Base-by-base conservation (phyloP, 2,329 filamentous ascomycete species). In the Penicillium fuscoglaucum region DNA sequence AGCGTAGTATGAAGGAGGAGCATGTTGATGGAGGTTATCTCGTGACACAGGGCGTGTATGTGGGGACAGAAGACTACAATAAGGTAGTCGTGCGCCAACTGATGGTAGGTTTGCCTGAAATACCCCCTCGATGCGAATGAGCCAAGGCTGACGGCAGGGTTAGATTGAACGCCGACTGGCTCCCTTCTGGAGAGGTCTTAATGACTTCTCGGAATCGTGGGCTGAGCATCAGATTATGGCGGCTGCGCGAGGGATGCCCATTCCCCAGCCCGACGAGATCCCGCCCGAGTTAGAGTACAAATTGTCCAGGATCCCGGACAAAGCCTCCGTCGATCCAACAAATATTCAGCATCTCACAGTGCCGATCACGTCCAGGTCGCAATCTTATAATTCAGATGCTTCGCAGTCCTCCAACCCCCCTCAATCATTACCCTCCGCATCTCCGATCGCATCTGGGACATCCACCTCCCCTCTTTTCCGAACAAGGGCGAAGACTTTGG, bases 171-270 rank as follows among this genome's bases (percentile, higher is more conserved):
- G 95, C 66, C 88, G 90, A 61, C 78, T 99, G 61, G 95, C 95
- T 43, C 95, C 95, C 0, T 99, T 99, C 74, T 99, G 93, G 92
- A 88, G 89, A 71, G 95, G 95, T 6, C 80, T 99, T 4, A 89
- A 96, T 63, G 93, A 98, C 74, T 91, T 95, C 74, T 89, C 88
- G 17, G 85, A 90, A 24, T 90, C 86, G 52, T 99, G 95, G 95
- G 90, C 91, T 13, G 95, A 99, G 70, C 88, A 95, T 75, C 95
- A 99, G 76, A 85, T 99, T n/a, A 86, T 97, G 68, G 92, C 93
- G 57, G 92, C 91, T 26, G 95, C 89, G 50, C 87, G 91, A 69
- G 93, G 91, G 21, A 83, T 96, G 56, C 86, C 90, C 3, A 87
- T 98, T 51, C 95, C 95, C 13, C 84, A 90, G 8, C 85, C 93